A percentile compares a stretch with the other conserved stretches of the same genome.
These are phyloP conservation scores for Populus tomentosa DNA, from an alignment of 441 rosid species.

Conservation along the genomic window DNA sequence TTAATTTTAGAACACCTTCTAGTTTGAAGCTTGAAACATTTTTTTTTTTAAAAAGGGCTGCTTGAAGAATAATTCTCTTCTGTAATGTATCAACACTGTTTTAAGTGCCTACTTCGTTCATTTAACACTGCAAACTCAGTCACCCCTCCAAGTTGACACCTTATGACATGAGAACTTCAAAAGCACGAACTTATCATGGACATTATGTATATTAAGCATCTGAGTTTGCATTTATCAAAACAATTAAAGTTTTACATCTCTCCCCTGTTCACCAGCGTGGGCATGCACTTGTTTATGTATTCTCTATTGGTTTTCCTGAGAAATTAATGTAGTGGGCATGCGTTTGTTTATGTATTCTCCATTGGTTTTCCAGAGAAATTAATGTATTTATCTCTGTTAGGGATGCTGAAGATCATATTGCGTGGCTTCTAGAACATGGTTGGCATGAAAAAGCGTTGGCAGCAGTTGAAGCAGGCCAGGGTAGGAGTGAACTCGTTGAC, in stretches of 20 bases:
- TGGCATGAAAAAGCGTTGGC: constrained; percentile 98
- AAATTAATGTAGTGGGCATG: no score
- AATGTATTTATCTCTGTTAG: constrained; percentile 26
- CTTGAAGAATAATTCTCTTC: not conserved
- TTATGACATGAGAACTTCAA: no score
- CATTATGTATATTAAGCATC: no score
- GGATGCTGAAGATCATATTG: constrained; percentile 98
- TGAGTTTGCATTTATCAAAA: not conserved
- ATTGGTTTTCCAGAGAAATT: not conserved
- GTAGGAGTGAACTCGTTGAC: constrained; percentile 87
- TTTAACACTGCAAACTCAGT: not conserved
- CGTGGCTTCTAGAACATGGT: constrained; percentile 98
- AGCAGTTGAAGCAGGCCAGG: constrained; percentile 97
- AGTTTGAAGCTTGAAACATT: not conserved
- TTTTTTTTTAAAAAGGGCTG: not conserved
- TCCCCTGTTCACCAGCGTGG: not conserved
- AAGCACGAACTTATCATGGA: not conserved
- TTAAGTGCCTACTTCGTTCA: not conserved
- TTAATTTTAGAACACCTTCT: not conserved
- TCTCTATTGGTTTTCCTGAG: no score
- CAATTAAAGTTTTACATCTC: not conserved
- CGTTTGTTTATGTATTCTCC: not conserved
- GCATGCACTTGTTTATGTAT: not conserved
- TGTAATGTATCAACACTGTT: not conserved
- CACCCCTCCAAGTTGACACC: not conserved